Conservation (phyloP, 306 rosid species). For the Rosa lucieae region DNA sequence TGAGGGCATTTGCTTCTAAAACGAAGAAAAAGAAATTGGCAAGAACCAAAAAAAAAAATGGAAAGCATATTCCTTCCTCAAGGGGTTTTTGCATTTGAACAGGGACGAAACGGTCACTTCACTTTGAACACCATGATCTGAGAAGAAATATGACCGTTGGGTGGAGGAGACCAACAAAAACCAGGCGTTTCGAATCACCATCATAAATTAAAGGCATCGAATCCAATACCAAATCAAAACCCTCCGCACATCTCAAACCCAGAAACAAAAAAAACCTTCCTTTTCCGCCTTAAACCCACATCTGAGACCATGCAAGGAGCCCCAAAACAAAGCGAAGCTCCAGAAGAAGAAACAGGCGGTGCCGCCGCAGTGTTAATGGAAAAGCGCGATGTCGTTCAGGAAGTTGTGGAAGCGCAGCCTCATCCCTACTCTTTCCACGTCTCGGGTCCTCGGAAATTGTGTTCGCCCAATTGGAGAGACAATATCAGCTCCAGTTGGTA, state of each 20-base stretch:
- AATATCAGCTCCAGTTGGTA: conserved; percentile 80
- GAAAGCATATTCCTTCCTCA: not conserved
- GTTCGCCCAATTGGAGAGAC: conserved; percentile 82
- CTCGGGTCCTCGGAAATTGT: conserved; percentile 84
- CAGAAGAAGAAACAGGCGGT: conserved; percentile 11
- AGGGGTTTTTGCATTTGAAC: not conserved
- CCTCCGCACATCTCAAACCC: not conserved
- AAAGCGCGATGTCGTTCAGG: conserved; percentile 18
- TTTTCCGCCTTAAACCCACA: not conserved
- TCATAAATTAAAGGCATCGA: not conserved
- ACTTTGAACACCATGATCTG: not conserved
- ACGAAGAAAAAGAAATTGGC: not conserved
- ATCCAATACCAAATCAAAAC: conserved; percentile 6
- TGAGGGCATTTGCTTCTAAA: not conserved
- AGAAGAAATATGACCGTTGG: conserved; percentile 63
- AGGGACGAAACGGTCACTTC: conserved; percentile 18
- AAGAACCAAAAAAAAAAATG: not conserved
- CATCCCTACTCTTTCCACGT: conserved; percentile 91
- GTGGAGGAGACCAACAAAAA: conserved; percentile 12
- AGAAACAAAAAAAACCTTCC: not conserved
- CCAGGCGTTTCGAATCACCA: conserved; percentile 22
- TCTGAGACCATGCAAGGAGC: conserved; percentile 25
- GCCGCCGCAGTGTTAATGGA: conserved; percentile 39
- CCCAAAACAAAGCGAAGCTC: conserved; percentile 15
- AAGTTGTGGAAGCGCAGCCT: conserved; percentile 25